These are phyloP conservation scores for Lentinula guzmanii DNA, from an alignment of 768 basidiomycete species.

Conservation along the genomic window DNA sequence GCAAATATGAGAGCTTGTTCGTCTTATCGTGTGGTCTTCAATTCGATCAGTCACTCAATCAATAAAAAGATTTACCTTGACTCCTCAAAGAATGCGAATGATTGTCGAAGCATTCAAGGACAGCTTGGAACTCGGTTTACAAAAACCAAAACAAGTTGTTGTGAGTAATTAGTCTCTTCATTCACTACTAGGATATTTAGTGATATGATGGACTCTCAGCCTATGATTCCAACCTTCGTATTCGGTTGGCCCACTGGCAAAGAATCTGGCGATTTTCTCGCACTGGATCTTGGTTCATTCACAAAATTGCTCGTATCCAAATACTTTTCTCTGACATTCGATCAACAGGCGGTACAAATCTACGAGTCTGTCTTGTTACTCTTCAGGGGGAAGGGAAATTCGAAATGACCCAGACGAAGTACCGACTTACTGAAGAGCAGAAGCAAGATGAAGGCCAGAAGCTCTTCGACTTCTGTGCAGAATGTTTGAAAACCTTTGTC, in stretches of 20 bases:
- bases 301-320: background rate
- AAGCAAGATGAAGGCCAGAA: conserved; percentile 96
- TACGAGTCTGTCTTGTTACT: conserved; percentile 96
- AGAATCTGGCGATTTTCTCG: conserved; percentile 86
- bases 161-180: conserved; percentile 42
- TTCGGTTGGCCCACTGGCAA: conserved; percentile 92
- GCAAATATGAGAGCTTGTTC: conserved; percentile 84
- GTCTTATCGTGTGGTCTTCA: conserved; percentile 24
- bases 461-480: conserved; percentile 96
- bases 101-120: conserved; percentile 97
- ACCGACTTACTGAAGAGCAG: conserved; percentile 94
- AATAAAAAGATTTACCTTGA: conserved; percentile 65
- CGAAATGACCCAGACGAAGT: conserved; percentile 96
- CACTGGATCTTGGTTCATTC: conserved; percentile 76
- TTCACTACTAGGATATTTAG: background rate
- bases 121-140: conserved; percentile 78
- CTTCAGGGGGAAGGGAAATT: conserved; percentile 93
- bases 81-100: conserved; percentile 91
- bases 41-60: background rate
- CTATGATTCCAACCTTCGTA: conserved; percentile 96
- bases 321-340: background rate
- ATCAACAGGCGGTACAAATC: conserved; percentile 79
- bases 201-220: conserved; percentile 36
- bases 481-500: conserved; percentile 87
- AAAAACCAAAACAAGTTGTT: conserved; percentile 79